A percentile compares a stretch with the other conserved stretches of the same genome.
These are phyloP conservation scores for Colletotrichum sp. DNA, from an alignment of 2,329 filamentous ascomycete genomes.

Conservation along the genomic window DNA sequence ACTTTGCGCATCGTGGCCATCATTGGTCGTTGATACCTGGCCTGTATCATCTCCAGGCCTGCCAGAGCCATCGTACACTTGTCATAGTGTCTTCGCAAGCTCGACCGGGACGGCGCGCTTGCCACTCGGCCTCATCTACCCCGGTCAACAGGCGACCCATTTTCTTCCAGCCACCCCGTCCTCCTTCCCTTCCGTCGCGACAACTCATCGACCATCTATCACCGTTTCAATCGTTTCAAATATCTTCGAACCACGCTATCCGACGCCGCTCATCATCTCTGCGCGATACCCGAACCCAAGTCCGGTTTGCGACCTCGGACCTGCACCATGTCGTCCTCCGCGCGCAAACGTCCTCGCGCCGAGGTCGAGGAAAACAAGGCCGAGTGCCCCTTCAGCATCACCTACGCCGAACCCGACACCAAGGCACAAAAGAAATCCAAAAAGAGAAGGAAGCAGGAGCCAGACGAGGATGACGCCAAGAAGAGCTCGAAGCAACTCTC, in stretches of 20 bases:
- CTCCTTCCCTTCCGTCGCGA: slow-evolving; percentile 14
- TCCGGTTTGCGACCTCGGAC: slow-evolving; percentile 3
- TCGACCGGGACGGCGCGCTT: slow-evolving; percentile 4
- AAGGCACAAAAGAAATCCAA: slow-evolving; percentile 52
- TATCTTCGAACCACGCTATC: not conserved
- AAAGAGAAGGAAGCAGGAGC: slow-evolving; percentile 48
- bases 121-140: slow-evolving; percentile 7
- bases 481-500: slow-evolving; percentile 56
- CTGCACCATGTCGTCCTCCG: slow-evolving; percentile 19
- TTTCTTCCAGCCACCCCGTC: slow-evolving; percentile 11
- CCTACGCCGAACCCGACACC: slow-evolving; percentile 40
- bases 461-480: slow-evolving; percentile 48
- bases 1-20: slow-evolving; percentile 21
- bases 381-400: slow-evolving; percentile 59
- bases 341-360: slow-evolving; percentile 57
- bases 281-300: not conserved
- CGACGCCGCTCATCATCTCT: not conserved
- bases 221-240: not conserved
- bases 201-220: not conserved
- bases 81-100: not conserved
- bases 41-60: slow-evolving; percentile 6
- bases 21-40: slow-evolving; percentile 18
- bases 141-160: slow-evolving; percentile 2
- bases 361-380: slow-evolving; percentile 57
- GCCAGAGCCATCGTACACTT: not conserved